Evolutionary conservation across 352 stramenopile genomes (phyloP).

Genomic region (Phytophthora syringae): DNA sequence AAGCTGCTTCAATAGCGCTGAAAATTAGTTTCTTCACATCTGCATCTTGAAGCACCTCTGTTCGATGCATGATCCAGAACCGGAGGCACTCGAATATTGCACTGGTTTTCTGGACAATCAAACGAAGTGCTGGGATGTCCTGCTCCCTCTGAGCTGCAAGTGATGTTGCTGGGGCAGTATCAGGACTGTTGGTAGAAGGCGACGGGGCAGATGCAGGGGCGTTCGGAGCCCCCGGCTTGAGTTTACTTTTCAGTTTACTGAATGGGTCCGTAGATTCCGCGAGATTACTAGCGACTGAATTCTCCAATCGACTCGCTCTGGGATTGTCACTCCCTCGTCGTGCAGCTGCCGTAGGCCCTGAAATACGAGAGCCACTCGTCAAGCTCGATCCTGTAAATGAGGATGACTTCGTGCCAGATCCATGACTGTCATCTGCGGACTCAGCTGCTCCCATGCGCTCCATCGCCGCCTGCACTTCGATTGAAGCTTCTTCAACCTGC

Average conservation of each 20-base stretch:
- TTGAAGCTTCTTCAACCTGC: conserved; percentile 88
- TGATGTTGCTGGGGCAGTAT: conserved; percentile 12
- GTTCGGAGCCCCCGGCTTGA: conserved; percentile 42
- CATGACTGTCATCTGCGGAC: conserved; percentile 14
- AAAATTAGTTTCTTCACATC: conserved; percentile 89
- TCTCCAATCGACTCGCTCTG: conserved; percentile 50
- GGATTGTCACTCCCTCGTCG: conserved; percentile 58
- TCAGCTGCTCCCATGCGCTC: conserved; percentile 50
- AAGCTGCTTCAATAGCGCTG: conserved; percentile 81
- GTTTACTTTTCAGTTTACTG: conserved; percentile 80
- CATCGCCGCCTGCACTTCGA: conserved; percentile 84
- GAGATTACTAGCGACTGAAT: conserved; percentile 25
- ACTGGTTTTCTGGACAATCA: conserved; percentile 86
- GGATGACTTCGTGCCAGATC: conserved; percentile 32
- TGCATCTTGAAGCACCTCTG: conserved; percentile 73
- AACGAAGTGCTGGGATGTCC: conserved; percentile 70
- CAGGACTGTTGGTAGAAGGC: conserved; percentile 35
- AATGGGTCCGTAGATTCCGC: conserved; percentile 56
- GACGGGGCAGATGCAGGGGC: conserved; percentile 48
- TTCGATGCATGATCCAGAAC: conserved; percentile 86
- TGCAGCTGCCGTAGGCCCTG: conserved; percentile 13
- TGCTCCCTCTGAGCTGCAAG: conserved; percentile 39
- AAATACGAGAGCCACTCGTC: conserved; percentile 22
- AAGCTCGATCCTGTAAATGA: conserved; percentile 43
- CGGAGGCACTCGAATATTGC: conserved; percentile 88